Base-by-base conservation (phyloP, 2,329 filamentous ascomycete species). In the Trichoderma hamatum region DNA sequence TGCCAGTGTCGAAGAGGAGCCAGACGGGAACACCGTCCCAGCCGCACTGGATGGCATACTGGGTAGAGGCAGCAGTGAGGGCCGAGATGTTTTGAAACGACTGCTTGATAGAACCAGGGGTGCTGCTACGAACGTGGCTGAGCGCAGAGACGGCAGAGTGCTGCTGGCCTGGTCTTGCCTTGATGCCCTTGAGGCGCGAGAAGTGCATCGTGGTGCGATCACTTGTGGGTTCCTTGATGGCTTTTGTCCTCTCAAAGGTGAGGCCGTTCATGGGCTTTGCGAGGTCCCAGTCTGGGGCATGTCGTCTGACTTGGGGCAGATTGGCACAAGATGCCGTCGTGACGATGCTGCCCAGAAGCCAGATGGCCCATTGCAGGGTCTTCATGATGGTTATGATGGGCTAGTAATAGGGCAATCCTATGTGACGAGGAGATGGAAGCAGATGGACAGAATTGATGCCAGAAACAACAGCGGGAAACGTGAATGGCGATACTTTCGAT, bases 1-100 rank as follows among this genome's bases (percentile, higher is more conserved):
- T 85, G 28, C 83, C 84, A 0, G 84, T 85, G 72, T 86, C 84
- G 58, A 87, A 77, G 14, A 85, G 73, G 32, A 86, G 73, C 77
- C 79, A 81, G 34, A 81, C 72, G 0, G 78, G 77, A 9, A 74
- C 74, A 19, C 75, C 76, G 43, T 82, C 80, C 81, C 81, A 83
- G 4, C 67, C 72, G 56, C 81, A 82, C 58, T 81, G 74, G 54
- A 83, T 76, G 67, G 79, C 80, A 63, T 83, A 83, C 63, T 82
- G 80, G 2, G 81, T 82, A 6, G 80, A 81, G 60, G 78, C 80
- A 14, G 76, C 73, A 2, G 78, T 77, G 3, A 81, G 72, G n/a
- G 76, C 74, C 16, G 76, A 79, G 62, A 82, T 76, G 67, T 83
- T 83, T 70, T 82, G 80, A 24, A 75, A 78, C 19, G 71, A 66